Conservation (phyloP, 1,284 basidiomycete genomes). For the Pisolithus thermaeus region DNA sequence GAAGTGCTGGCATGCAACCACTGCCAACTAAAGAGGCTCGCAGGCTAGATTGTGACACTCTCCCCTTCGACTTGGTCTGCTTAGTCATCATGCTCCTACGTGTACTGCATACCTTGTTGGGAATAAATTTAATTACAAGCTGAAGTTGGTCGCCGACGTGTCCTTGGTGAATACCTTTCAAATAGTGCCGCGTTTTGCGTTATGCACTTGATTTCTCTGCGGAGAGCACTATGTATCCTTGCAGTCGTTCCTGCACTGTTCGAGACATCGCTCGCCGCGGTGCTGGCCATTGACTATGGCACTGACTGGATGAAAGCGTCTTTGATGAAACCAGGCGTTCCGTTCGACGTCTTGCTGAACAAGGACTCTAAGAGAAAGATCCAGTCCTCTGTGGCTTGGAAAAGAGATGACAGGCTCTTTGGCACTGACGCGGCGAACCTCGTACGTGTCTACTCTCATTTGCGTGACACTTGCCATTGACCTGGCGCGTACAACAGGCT, state of each 20-base stretch:
- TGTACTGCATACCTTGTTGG: too few relatives aligned
- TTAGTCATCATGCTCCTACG: too few relatives aligned
- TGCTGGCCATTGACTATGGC: conserved; percentile 95
- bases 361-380: conserved; percentile 98
- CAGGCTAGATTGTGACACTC: too few relatives aligned
- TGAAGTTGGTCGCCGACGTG: conserved; percentile 11
- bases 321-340: conserved; percentile 91
- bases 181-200: background rate
- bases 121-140: too few relatives aligned
- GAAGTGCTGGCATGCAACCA: too few relatives aligned
- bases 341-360: conserved; percentile 95
- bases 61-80: too few relatives aligned
- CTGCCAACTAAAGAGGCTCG: background rate
- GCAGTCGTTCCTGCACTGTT: conserved; percentile 19
- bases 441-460: conserved; percentile 46
- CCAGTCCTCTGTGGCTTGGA: conserved; percentile 84
- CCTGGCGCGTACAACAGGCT: conserved; percentile 51
- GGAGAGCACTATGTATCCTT: conserved; percentile 24
- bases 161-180: conserved; percentile 12
- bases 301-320: conserved; percentile 95
- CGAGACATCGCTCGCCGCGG: conserved; percentile 36
- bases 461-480: conserved; percentile 2
- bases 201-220: conserved; percentile 22
- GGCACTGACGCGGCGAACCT: conserved; percentile 84
- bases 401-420: conserved; percentile 82